phyloP scores from a whole-genome alignment of 495 filamentous ascomycete genomes.

The Penicillium canariense region DNA sequence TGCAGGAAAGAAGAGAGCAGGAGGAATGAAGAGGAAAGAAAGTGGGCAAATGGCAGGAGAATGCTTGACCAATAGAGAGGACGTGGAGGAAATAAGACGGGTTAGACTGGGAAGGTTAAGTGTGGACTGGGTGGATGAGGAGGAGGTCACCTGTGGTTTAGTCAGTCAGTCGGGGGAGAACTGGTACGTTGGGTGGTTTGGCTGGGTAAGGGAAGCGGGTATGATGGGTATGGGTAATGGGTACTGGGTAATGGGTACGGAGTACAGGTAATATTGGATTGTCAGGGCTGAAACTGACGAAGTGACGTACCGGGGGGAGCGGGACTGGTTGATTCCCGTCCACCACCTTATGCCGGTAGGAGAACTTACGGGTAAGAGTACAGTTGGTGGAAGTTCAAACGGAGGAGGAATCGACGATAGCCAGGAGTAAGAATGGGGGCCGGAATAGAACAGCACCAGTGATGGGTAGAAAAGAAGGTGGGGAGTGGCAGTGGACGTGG shows the following conservation, averaged over 20 bases:
- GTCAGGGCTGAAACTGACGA: conserved; percentile 11
- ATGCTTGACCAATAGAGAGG: conserved; percentile 9
- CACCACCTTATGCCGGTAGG: no score
- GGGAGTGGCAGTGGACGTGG: not conserved
- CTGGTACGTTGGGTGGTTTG: not conserved
- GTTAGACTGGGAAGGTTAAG: conserved; percentile 6
- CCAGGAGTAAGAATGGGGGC: not conserved
- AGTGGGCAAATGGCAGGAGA: conserved; percentile 2
- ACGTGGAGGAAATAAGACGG: not conserved
- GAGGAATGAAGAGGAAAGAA: conserved; percentile 5
- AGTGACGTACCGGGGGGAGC: not conserved
- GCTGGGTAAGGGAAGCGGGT: not conserved
- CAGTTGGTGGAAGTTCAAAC: not conserved
- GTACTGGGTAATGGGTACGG: not conserved
- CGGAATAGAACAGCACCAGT: not conserved
- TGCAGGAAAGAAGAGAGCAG: conserved; percentile 11
- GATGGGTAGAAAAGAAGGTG: not conserved
- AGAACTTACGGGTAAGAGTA: conserved; percentile 4
- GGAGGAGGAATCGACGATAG: not conserved
- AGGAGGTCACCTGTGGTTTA: not conserved
- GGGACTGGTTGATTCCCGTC: not conserved
- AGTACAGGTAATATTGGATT: not conserved
- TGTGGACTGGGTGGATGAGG: not conserved
- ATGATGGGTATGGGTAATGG: not conserved
- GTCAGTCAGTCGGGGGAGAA: not conserved